Conservation (phyloP, 2,329 filamentous ascomycete species). For the Aureobasidium sp. region DNA sequence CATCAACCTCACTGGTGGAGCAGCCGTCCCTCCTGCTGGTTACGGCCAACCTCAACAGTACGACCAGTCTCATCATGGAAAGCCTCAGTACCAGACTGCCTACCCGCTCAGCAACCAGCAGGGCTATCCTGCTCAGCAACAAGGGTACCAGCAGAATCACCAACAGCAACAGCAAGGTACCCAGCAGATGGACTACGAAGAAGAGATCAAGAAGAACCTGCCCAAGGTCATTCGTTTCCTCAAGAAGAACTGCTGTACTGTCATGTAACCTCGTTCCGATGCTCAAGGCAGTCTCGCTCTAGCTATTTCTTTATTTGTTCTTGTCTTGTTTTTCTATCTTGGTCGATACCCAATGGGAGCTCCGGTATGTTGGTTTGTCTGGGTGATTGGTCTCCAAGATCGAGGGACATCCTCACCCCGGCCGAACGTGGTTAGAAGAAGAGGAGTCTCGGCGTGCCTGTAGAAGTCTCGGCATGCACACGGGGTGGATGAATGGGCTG, state of each 20-base stretch:
- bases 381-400: not conserved
- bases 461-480: not conserved
- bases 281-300: not conserved
- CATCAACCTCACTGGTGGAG: conserved; percentile 72
- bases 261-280: conserved; percentile 53
- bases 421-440: conserved; percentile 1
- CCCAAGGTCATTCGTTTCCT: conserved; percentile 57
- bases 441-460: too few species aligned
- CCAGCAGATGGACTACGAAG: conserved; percentile 50
- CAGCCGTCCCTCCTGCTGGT: conserved; percentile 45
- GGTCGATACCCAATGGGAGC: not conserved
- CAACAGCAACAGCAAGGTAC: conserved; percentile 36
- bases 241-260: conserved; percentile 58
- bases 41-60: conserved; percentile 31
- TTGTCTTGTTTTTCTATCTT: not conserved
- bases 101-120: conserved; percentile 35
- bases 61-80: conserved; percentile 40
- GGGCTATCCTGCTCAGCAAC: conserved; percentile 38
- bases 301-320: not conserved
- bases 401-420: not conserved
- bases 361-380: not conserved
- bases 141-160: conserved; percentile 40
- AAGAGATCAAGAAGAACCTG: conserved; percentile 55
- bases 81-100: conserved; percentile 35
- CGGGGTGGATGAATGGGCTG: not conserved